phyloP scores from a whole-genome alignment of 2,329 filamentous ascomycete species.

The Chaetomiaceae sp. region DNA sequence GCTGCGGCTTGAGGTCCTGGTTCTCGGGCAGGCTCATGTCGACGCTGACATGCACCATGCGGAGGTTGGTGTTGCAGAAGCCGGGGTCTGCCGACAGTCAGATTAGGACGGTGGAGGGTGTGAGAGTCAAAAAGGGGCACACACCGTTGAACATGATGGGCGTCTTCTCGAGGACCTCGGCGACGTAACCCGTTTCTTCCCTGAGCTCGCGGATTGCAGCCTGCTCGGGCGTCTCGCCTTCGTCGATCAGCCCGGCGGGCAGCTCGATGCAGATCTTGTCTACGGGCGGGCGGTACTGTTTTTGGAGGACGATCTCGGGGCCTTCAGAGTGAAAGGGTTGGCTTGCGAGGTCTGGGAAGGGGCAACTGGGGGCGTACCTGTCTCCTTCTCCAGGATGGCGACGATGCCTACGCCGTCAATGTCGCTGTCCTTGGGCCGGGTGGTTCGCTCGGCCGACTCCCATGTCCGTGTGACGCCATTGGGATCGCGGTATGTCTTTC shows the following conservation, averaged over 20 bases:
- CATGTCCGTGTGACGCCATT: constrained; percentile 56
- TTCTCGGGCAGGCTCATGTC: constrained; percentile 68
- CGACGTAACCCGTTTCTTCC: constrained; percentile 65
- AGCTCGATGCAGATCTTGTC: constrained; percentile 58
- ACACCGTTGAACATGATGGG: constrained; percentile 61
- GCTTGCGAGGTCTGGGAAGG: neutral
- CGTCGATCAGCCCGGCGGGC: constrained; percentile 60
- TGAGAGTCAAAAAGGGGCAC: neutral
- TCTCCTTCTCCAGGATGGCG: constrained; percentile 57
- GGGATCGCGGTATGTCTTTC: constrained; percentile 61
- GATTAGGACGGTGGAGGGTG: neutral
- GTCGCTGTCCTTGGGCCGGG: constrained; percentile 55
- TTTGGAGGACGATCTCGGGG: constrained; percentile 59
- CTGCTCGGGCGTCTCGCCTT: constrained; percentile 56
- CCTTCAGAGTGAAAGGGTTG: constrained; percentile 26
- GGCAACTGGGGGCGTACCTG: constrained; percentile 31
- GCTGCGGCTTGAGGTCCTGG: constrained; percentile 60
- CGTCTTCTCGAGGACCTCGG: constrained; percentile 50
- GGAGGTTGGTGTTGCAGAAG: constrained; percentile 63
- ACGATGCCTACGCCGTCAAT: constrained; percentile 73
- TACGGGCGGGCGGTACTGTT: constrained; percentile 62
- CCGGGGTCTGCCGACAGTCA: constrained; percentile 46
- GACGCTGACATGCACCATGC: constrained; percentile 68
- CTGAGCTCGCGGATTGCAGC: constrained; percentile 60
- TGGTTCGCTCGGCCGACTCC: constrained; percentile 70